Conservation (phyloP, 305 asterid species). For the Solanum chacoense region DNA sequence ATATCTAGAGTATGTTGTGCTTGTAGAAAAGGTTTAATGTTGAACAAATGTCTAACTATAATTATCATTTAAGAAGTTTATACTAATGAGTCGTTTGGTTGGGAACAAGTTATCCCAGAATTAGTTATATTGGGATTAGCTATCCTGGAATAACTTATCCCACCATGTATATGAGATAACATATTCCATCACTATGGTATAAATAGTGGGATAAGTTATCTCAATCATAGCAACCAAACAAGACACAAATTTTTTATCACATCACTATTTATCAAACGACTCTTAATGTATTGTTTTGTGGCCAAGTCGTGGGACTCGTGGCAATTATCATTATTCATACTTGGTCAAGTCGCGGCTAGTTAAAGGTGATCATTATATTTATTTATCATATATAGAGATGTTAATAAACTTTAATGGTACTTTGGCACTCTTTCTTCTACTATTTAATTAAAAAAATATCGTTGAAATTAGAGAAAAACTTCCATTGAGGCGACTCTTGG, state of each 20-base stretch:
- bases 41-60: background rate
- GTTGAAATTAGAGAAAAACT: background rate
- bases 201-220: no score
- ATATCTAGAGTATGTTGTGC: background rate
- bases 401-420: background rate
- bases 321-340: background rate
- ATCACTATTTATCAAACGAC: no score
- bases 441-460: no score
- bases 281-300: no score
- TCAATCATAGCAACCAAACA: no score
- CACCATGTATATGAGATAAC: no score
- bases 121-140: no score
- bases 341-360: background rate
- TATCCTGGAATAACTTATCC: no score
- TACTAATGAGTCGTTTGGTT: background rate
- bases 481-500: background rate
- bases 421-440: background rate
- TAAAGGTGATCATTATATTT: background rate
- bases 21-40: background rate
- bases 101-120: background rate
- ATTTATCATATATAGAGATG: background rate
- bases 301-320: background rate
- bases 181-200: no score
- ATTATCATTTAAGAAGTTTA: background rate
- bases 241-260: rapidly evolving